Evolutionary conservation across 2,329 filamentous ascomycete genomes (phyloP), one percentile per base, ranked within the genome.

Genomic region (Aspergillus calidoustus): DNA sequence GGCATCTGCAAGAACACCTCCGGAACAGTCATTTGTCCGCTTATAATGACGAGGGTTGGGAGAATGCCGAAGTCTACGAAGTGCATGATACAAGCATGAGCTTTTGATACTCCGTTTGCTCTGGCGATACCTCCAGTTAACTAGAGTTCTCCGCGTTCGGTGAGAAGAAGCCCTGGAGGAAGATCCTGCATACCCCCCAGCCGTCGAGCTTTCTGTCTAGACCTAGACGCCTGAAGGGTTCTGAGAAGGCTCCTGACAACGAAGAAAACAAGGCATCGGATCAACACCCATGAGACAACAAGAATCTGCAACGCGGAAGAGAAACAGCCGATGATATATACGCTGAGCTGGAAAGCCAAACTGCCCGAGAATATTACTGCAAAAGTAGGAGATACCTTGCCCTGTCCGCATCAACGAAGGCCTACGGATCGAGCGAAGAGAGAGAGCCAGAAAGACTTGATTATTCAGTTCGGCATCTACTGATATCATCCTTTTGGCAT

Each of bases 401-500:
- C 7, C 31, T 9, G 3, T 38, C 15, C 9, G 8, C 9, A 11
- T 11, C 31, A 38, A 38, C 3, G 15, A 38, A 15, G 11, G 11
- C 34, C 34, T 15, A 41, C 11, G 9, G 13, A 41, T 15, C 11
- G 4, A 38, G 34, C 34, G 5, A 19, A 19, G n/a, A 48, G 25
- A 49, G n/a, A 31, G n/a, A 25, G 53, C 38, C 17, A 30, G 34
- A 34, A 41, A 50, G 38, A 38, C n/a, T n/a, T 46, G 11, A 47
- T 19, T 31, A 7, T 34, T 56, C 47, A 46, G 38, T 44, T 47
- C 38, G 49, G 44, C 46, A 54, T 51, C 38, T 62, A 50, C 49
- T 22, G 28, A 41, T 13, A 41, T 41, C 34, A 15, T 57, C 38
- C 48, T 61, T 28, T 22, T 58, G 54, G 59, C 50, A 61, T 61